Evolutionary conservation across 306 rosid species (phyloP), one percentile per base, ranked within the genome.

Genomic region (Bauhinia variegata): DNA sequence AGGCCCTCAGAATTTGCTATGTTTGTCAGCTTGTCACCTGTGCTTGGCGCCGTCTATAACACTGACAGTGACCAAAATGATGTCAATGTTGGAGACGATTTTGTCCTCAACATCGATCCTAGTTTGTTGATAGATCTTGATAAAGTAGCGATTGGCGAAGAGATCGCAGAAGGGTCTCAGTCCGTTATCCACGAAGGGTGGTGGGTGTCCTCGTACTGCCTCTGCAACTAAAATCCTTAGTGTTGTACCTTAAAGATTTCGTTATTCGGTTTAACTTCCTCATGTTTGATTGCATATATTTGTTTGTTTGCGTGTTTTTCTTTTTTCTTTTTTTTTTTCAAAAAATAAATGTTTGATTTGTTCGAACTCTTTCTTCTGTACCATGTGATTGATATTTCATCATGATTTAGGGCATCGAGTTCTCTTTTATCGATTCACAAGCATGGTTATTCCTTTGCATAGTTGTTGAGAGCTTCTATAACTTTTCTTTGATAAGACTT

Each of bases 171-270:
- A 70, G 88, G 86, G 13, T 51, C 71, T 4, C 15, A 23, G 65
- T 74, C 84, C 53, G n/a, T 19, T 43, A 86, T 84, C 49, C 63
- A 63, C 55, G 73, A 78, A 70, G 93, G 93, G 70, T 58, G 73
- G 93, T 84, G 78, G 60, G 86, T 84, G 38, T 48, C 78, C 31
- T 39, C 50, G 37, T n/a, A n/a, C 42, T 63, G 3, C 9, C 39
- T 1, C 31, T 17, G 53, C 28, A 1, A 23, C 28, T 46, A 36
- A 39, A 9, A 33, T 7, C 39, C 28, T 23, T 23, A 23, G 15
- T 34, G 17, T 12, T 57, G 3, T 3, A 4, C 7, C 33, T 55
- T 13, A 13, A 30, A 10, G 3, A 4, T 54, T 50, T 0, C 28
- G 28, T 23, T 23, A 55, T 41, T 14, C 11, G 13, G 14, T 5